Evolutionary conservation across 2,329 filamentous ascomycete species (phyloP), one percentile per base, ranked within the genome.

Genomic region (Neonectria ditissima): DNA sequence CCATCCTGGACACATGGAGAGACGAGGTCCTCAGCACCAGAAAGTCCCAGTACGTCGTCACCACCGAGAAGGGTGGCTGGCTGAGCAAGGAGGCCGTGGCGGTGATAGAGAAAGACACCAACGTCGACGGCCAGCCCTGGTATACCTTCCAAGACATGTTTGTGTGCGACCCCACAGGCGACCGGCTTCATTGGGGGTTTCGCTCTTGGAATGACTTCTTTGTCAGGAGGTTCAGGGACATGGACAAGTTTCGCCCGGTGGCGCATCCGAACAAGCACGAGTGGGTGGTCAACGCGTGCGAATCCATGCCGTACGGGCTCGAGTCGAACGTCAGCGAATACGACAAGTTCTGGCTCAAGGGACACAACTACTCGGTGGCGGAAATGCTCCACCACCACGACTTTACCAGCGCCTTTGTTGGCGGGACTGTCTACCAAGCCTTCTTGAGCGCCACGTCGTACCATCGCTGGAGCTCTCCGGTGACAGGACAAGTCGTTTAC

Each of bases 271-370:
- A 86, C 1, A 26, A 66, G 4, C 48, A 50, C 3, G 53, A 55
- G 44, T 72, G 69, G 68, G 68, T 82, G 32, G 84, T 90, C 47
- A 90, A 88, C 69, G 81, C 84, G 0, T 91, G 89, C 76, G 89
- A 92, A 70, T 87, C 86, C 5, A 82, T 81, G 24, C 82, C 86
- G 0, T 87, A 83, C 68, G 79, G 81, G n/a, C 68, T 88, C 0
- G 78, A 77, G 1, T 75, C 75, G 6, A 68, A 84, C 20, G 83
- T 86, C 48, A 79, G 84, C 26, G 76, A 82, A 0, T 81, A 82
- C n/a, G 87, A 89, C 67, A 75, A 75, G 2, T 92, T 92, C 78
- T 91, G 88, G 88, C 81, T 90, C 63, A 92, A 91, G 69, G 82
- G 81, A 0, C 86, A 90, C 72, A 86, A 87, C 0, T 92, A 91